A percentile compares a stretch with the other conserved stretches of the same genome.
phyloP scores from a whole-genome alignment of 805 yeast species.

The Saccharomyces paradoxus region DNA sequence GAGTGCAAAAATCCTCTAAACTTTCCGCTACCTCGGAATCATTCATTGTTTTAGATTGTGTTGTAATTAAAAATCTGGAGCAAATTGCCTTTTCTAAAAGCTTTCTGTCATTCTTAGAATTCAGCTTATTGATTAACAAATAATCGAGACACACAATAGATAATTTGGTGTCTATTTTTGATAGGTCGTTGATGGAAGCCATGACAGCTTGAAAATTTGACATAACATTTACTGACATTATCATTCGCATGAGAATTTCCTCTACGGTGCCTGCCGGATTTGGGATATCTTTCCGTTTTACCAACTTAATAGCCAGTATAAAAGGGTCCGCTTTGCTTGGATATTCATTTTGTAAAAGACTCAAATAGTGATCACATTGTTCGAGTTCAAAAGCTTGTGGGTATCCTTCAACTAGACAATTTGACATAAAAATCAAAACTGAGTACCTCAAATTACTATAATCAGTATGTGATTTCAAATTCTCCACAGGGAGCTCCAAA shows the following conservation, averaged over 20 bases:
- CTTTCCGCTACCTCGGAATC: slow-evolving; percentile 16
- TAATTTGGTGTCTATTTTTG: slow-evolving; percentile 16
- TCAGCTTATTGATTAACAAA: slow-evolving; percentile 28
- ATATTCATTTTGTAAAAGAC: slow-evolving; percentile 20
- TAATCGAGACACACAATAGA: slow-evolving; percentile 32
- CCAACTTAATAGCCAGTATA: slow-evolving; percentile 21
- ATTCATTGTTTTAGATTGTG: slow-evolving; percentile 19
- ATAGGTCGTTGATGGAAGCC: slow-evolving; percentile 25
- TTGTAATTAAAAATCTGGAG: slow-evolving; percentile 18
- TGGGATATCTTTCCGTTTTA: slow-evolving; percentile 8
- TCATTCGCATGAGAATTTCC: slow-evolving; percentile 32
- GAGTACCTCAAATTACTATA: slow-evolving; percentile 17
- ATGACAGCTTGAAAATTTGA: slow-evolving; percentile 19
- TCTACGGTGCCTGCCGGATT: slow-evolving; percentile 14
- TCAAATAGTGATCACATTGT: slow-evolving; percentile 12
- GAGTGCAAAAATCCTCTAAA: slow-evolving; percentile 18
- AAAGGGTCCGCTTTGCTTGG: slow-evolving; percentile 29
- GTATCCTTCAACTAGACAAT: slow-evolving; percentile 21
- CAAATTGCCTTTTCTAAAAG: slow-evolving; percentile 27
- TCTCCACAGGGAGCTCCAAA: slow-evolving; percentile 9
- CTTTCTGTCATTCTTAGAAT: slow-evolving; percentile 20
- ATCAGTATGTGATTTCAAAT: slow-evolving; percentile 11
- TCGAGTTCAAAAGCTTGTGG: slow-evolving; percentile 2
- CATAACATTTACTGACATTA: slow-evolving; percentile 24
- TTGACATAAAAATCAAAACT: slow-evolving; percentile 20